phyloP scores from a whole-genome alignment of 768 basidiomycete genomes.

The Xerocomus brunneocitrinus region DNA sequence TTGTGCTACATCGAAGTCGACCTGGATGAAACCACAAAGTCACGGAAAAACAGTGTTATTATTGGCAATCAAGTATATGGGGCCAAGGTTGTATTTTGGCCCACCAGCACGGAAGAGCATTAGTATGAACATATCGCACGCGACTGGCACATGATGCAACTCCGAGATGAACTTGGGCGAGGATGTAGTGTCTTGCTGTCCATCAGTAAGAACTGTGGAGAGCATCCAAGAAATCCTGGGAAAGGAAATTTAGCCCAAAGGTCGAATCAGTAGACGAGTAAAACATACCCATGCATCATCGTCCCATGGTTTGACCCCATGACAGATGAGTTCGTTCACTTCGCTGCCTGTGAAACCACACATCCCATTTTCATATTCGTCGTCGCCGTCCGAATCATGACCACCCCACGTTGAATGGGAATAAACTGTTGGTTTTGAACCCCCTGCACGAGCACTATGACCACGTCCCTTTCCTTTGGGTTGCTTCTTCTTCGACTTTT shows the following conservation, averaged over 20 bases:
- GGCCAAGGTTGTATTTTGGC: no score
- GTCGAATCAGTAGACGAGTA: no score
- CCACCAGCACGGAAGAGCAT: no score
- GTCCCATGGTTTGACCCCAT: conserved; percentile 46
- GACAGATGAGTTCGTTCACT: conserved; percentile 31
- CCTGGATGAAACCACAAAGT: background rate
- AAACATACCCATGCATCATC: conserved; percentile 37
- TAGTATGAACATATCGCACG: background rate
- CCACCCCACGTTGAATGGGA: background rate
- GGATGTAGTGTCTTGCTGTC: background rate
- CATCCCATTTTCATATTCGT: background rate
- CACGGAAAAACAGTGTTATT: background rate
- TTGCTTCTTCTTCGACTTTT: conserved; percentile 2
- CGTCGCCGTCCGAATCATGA: background rate
- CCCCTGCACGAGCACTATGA: background rate
- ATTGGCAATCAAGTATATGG: no score
- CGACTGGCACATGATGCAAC: background rate
- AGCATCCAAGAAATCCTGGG: conserved; percentile 16
- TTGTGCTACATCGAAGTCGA: background rate
- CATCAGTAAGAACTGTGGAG: conserved; percentile 1
- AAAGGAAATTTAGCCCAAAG: background rate
- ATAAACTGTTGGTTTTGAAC: background rate
- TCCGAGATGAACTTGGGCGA: background rate
- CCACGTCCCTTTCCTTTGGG: conserved; percentile 2
- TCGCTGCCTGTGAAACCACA: conserved; percentile 31